Conservation (phyloP, 2,329 filamentous ascomycete genomes). For the Ophiostoma fasciatum region DNA sequence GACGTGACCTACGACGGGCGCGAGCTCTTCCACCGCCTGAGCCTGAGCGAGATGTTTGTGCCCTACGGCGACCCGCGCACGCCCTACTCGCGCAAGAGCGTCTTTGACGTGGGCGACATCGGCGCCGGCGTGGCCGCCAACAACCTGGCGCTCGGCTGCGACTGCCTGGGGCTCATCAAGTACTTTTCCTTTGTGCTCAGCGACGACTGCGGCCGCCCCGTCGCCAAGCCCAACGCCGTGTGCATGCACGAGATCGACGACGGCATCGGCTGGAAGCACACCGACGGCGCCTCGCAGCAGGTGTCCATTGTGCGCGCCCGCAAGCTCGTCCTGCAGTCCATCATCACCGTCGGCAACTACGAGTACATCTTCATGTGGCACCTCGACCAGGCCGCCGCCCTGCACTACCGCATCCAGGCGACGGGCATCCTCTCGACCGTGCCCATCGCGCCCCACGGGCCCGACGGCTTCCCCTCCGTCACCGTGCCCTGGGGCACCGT, state of each 20-base stretch:
- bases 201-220: conserved; percentile 33
- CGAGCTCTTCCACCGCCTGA: conserved; percentile 50
- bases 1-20: conserved; percentile 30
- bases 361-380: conserved; percentile 41
- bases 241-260: conserved; percentile 58
- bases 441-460: conserved; percentile 40
- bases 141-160: conserved; percentile 52
- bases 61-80: conserved; percentile 47
- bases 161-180: conserved; percentile 51
- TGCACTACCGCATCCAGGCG: conserved; percentile 46
- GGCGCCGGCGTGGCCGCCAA: conserved; percentile 53
- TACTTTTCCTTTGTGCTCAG: conserved; percentile 34
- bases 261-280: conserved; percentile 57
- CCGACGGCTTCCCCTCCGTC: conserved; percentile 1
- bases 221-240: conserved; percentile 37
- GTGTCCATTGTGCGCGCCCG: conserved; percentile 44
- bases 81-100: conserved; percentile 54
- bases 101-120: conserved; percentile 57
- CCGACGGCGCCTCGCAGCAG: conserved; percentile 46
- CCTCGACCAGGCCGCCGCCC: conserved; percentile 45
- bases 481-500: conserved; percentile 43
- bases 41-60: conserved; percentile 54
- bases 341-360: conserved; percentile 56
- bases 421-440: conserved; percentile 52
- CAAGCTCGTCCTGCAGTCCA: conserved; percentile 51